Evolutionary conservation across 2,329 filamentous ascomycete species (phyloP), one percentile per base, ranked within the genome.

Genomic region (Phialophora verrucosa): DNA sequence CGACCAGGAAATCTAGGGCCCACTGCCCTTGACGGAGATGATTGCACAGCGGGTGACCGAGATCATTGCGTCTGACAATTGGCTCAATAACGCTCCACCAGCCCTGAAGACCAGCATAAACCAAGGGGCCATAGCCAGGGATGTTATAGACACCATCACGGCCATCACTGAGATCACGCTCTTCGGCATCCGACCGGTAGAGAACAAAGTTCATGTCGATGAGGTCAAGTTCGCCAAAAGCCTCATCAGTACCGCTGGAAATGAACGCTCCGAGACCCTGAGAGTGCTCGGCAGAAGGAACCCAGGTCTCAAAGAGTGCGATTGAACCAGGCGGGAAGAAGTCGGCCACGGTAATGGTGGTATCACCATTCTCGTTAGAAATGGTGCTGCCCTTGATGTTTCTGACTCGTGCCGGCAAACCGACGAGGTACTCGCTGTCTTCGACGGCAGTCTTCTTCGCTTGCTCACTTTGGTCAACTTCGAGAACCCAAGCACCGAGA

Each of bases 51-150:
- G 95, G 91, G 76, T 99, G 95, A 0, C 91, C 95, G 8, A 99
- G 86, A 75, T 98, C 88, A 76, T 99, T 99, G 70, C 95, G 88
- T 59, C 85, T 86, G 72, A 98, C 91, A 68, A 99, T 90, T 64
- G 91, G 84, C 73, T 92, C 90, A 50, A 99, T 81, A 0, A 97
- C 83, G 76, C 93, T 97, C 93, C 94, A 97, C 94, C 95, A 99
- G 44, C 96, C 96, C 77, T 99, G 95, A n/a, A 99, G 84, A 67
- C 95, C 95, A 67, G 94, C 94, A 77, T 98, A 99, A 1, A 97
- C 91, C 50, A 97, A 85, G 66, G 90, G 88, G 2, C 93, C 94
- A 75, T 93, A 83, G 0, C 89, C 89, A 1, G 95, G 95, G 70
- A 99, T 90, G 60, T 89, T 86, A 79, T 98, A 99, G 8, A 89